Evolutionary conservation across 441 rosid genomes (phyloP), one percentile per base, ranked within the genome.

Genomic region (Bocquillonia castaneifolia): DNA sequence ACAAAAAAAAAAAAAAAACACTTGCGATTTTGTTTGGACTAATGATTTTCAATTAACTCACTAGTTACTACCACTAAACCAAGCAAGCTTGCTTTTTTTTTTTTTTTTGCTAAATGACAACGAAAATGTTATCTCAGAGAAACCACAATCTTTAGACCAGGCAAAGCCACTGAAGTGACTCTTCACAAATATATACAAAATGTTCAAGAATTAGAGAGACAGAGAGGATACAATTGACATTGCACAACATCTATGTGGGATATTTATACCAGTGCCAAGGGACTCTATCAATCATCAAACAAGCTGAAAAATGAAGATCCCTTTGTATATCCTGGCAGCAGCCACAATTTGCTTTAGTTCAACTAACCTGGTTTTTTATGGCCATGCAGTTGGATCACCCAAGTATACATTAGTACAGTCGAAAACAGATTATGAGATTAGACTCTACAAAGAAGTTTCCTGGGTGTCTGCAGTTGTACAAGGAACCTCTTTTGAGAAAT

Each of bases 361-460:
- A 28, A 10, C 55, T 15, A 36, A 7, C 48, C 31, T 71, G 20
- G 55, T 59, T 31, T 50, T 62, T 51, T 64, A 52, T 51, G 71
- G 58, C 34, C 50, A 56, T 15, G 77, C 81, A 1, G 37, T 50
- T 10, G 88, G 82, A 65, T 77, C 86, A 6, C 88, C 85, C 0
- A 67, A 56, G 12, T 86, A 74, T 73, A 44, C 52, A 1, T 72
- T 78, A 42, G 26, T 79, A 1, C 74, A 59, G 34, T 44, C 70
- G 9, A 84, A 77, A 53, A 26, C 80, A 14, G 82, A 82, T 57
- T 79, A 80, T 5, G 81, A 84, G 70, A 70, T 84, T 72, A 80
- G 88, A 72, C 76, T 73, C 26, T 82, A 79, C 71, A 18, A 22
- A 5, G 77, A 76, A 25, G 52, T 76, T 25, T 65, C 28, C 8